Conservation (phyloP, 176 grass and related monocot species). For the Elaeis guineensis region DNA sequence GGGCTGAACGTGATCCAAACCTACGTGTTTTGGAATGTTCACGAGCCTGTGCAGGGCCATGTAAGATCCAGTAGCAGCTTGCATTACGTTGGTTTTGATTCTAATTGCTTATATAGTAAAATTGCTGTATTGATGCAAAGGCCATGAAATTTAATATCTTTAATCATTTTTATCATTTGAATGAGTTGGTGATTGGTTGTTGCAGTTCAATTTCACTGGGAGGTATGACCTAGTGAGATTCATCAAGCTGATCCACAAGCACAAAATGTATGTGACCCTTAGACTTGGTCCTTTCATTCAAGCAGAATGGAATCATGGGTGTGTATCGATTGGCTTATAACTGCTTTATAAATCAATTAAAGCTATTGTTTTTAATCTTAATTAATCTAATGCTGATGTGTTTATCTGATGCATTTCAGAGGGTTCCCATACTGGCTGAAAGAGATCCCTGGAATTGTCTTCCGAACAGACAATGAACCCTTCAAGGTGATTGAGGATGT, state of each 20-base stretch:
- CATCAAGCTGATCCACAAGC: constrained; percentile 54
- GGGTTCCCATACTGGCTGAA: constrained; percentile 88
- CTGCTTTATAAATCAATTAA: not conserved
- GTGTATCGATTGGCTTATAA: constrained; percentile 4
- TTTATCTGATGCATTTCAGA: constrained; percentile 24
- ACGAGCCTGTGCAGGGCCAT: constrained; percentile 55
- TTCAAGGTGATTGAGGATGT: constrained; percentile 46
- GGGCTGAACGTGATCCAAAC: constrained; percentile 78
- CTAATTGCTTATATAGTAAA: too few species aligned
- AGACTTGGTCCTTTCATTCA: constrained; percentile 84
- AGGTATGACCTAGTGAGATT: constrained; percentile 62
- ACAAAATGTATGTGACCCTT: constrained; percentile 49
- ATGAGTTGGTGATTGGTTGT: not conserved
- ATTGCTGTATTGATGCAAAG: too few species aligned
- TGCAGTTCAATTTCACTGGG: constrained; percentile 75
- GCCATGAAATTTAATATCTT: too few species aligned
- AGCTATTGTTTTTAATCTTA: not conserved
- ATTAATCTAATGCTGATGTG: not conserved
- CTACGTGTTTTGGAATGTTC: constrained; percentile 87
- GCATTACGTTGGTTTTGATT: too few species aligned
- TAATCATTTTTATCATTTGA: too few species aligned
- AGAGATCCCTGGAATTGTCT: constrained; percentile 52
- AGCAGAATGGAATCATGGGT: constrained; percentile 96
- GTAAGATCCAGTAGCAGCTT: constrained; percentile 9
- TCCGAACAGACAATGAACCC: constrained; percentile 67